phyloP scores from a whole-genome alignment of 2,329 filamentous ascomycete species.

The Hypoxylon sp. region DNA sequence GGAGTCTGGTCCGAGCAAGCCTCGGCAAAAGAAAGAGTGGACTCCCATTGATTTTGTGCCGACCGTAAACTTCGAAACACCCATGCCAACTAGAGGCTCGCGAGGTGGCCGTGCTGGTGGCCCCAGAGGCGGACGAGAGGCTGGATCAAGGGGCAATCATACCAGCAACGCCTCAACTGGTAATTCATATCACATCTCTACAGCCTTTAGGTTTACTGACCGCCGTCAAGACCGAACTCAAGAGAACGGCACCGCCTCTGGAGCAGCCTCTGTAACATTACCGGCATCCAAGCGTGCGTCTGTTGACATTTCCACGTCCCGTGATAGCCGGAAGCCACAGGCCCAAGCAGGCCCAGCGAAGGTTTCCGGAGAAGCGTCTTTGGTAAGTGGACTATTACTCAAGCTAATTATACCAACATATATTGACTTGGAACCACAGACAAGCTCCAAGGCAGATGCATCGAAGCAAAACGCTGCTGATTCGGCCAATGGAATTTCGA shows the following conservation, averaged over 20 bases:
- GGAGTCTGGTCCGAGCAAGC: conserved; percentile 63
- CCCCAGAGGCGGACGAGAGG: conserved; percentile 52
- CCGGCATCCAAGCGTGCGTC: conserved; percentile 62
- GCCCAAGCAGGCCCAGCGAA: conserved; percentile 61
- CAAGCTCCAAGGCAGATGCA: conserved; percentile 42
- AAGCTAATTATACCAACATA: background rate
- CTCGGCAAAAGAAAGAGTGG: conserved; percentile 86
- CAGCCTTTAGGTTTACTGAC: conserved; percentile 34
- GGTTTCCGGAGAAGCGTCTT: conserved; percentile 55
- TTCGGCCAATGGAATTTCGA: conserved; percentile 36
- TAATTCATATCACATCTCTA: conserved; percentile 31
- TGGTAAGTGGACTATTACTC: conserved; percentile 55
- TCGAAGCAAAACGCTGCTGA: conserved; percentile 43
- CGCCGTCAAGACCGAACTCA: conserved; percentile 45
- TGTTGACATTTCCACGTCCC: conserved; percentile 58
- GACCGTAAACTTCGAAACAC: conserved; percentile 88
- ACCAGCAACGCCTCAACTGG: conserved; percentile 40
- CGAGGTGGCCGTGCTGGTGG: conserved; percentile 62
- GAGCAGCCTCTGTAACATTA: conserved; percentile 57
- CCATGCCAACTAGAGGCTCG: conserved; percentile 71
- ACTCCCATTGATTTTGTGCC: conserved; percentile 86
- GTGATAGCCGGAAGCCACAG: conserved; percentile 64
- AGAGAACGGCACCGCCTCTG: conserved; percentile 47
- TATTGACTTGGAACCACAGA: conserved; percentile 25
- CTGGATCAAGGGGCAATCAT: conserved; percentile 43